phyloP scores from a whole-genome alignment of 108 stramenopile species.

The Cyclotella baltica region DNA sequence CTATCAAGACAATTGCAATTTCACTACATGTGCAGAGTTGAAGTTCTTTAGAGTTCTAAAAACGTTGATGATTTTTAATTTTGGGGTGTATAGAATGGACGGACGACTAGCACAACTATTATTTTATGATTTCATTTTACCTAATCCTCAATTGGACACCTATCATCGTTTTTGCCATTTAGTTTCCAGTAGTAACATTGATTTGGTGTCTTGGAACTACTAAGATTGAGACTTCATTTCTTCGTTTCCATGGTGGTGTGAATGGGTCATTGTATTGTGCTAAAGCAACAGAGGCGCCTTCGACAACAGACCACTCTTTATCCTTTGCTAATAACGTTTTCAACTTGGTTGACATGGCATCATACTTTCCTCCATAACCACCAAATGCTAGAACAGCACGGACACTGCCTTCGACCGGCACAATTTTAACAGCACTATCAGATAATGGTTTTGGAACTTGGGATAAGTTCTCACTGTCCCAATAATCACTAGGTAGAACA shows the following conservation, averaged over 20 bases:
- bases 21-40: too few species aligned
- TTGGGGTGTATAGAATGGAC: too few species aligned
- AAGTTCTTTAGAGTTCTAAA: too few species aligned
- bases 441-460: constrained; percentile 78
- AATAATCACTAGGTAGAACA: constrained; percentile 87
- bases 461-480: constrained; percentile 57
- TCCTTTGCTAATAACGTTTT: constrained; percentile 50
- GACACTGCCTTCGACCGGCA: constrained; percentile 45
- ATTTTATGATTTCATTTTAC: too few species aligned
- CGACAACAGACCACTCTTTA: constrained; percentile 41
- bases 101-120: too few species aligned
- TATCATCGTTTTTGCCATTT: too few species aligned
- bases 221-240: constrained; percentile 89
- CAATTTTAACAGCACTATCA: constrained; percentile 74
- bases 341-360: constrained; percentile 68
- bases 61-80: too few species aligned
- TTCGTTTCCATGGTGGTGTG: constrained; percentile 92
- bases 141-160: too few species aligned
- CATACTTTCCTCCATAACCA: constrained; percentile 86
- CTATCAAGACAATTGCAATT: too few species aligned
- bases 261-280: constrained; percentile 98
- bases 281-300: constrained; percentile 46
- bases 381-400: constrained; percentile 89
- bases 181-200: too few species aligned
- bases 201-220: constrained; percentile 31